Base-by-base conservation (phyloP, 495 filamentous ascomycete genomes). In the Neurospora terricola region DNA sequence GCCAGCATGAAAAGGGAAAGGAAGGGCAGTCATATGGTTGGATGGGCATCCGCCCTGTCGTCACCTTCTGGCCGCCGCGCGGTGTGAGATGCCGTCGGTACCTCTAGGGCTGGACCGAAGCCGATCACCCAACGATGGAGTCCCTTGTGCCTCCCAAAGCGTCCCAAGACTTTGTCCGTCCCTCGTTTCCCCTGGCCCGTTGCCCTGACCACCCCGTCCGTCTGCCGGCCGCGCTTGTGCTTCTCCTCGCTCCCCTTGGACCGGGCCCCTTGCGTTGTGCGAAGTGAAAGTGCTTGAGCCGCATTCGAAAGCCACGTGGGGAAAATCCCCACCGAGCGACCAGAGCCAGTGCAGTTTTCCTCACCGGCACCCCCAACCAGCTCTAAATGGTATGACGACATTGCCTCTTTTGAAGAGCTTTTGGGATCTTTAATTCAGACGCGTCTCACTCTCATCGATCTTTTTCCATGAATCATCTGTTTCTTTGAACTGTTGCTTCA, bases 301-400 rank as follows among this genome's bases (percentile, higher is more conserved):
- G 77, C 77, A 79, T 76, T 74, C 5, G 12, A 39, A 34, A 70
- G 54, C 75, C 77, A 77, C 74, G 76, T 77, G 76, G 66, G 59
- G 73, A 72, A 48, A 73, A 11, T 76, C 78, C 72, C 75, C 79
- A 77, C 77, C 78, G 36, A 70, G 54, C 71, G 69, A 42, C 68
- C n/a, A 36, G 69, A 75, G 27, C 54, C 54, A 66, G 54, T 66
- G 54, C 54, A 62, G 23, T 34, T 62, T 62, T 34, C 54, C 27
- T 62, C 27, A 71, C 75, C 39, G 34, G 18, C 72, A 74, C 72
- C 71, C 54, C 54, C 76, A 72, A 68, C 70, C 75, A 48, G 59
- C 54, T 36, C 0, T 5, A 62, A 66, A 66, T 18, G 27, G 43
- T 76, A 79, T 80, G 79, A 80, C 79, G 79, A 72, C 79, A 80